phyloP scores from a whole-genome alignment of 2,329 filamentous ascomycete genomes.

The Alternaria sp. region DNA sequence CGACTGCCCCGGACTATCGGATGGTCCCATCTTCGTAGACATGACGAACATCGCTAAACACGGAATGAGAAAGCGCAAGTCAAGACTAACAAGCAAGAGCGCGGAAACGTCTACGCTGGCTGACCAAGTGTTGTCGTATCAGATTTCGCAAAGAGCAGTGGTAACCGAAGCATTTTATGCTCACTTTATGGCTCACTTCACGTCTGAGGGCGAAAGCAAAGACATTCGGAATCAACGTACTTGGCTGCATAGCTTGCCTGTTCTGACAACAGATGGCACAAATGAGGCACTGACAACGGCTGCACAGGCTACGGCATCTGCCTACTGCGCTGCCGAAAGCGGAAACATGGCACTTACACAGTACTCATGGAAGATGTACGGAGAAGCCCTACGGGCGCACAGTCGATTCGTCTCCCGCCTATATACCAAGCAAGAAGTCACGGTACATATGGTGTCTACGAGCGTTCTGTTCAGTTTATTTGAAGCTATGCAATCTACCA shows the following conservation, averaged over 20 bases:
- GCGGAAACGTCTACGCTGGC: not conserved
- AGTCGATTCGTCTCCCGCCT: constrained; percentile 14
- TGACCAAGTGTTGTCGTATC: constrained; percentile 1
- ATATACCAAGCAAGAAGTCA: constrained; percentile 19
- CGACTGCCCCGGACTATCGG: constrained; percentile 32
- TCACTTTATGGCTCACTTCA: constrained; percentile 36
- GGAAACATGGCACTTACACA: constrained; percentile 22
- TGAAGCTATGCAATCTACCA: constrained; percentile 41
- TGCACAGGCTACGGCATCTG: constrained; percentile 35
- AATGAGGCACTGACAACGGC: constrained; percentile 33
- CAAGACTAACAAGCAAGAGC: not conserved
- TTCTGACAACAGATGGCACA: constrained; percentile 28
- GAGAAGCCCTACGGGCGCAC: constrained; percentile 34
- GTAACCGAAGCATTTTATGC: constrained; percentile 36
- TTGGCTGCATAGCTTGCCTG: constrained; percentile 38
- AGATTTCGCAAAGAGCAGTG: constrained; percentile 21
- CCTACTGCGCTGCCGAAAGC: constrained; percentile 34
- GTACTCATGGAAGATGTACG: constrained; percentile 35
- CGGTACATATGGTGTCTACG: constrained; percentile 41
- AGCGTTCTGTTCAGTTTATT: constrained; percentile 40
- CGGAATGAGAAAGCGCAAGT: constrained; percentile 20
- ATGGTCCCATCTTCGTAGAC: constrained; percentile 40
- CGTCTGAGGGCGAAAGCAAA: constrained; percentile 28
- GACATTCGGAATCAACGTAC: constrained; percentile 33
- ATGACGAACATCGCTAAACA: constrained; percentile 29